These are phyloP conservation scores for Fusarium cyanostomum DNA, from an alignment of 2,329 filamentous ascomycete genomes.

Conservation along the genomic window DNA sequence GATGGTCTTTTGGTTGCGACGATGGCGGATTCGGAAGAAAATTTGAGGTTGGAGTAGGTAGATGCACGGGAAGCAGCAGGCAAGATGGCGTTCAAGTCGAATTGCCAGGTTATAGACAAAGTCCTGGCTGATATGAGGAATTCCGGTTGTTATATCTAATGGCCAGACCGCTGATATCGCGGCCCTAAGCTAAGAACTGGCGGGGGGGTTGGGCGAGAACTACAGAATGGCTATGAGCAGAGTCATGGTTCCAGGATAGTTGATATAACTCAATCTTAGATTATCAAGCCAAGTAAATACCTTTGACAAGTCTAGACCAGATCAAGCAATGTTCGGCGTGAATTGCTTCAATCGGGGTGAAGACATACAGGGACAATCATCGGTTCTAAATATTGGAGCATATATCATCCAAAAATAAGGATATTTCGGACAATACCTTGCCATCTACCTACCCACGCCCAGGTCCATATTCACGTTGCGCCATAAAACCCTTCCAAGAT, in stretches of 20 bases:
- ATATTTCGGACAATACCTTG: constrained; percentile 3
- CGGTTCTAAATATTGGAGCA: not conserved
- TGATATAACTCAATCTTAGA: no score
- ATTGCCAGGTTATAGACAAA: constrained; percentile 43
- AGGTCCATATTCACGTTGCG: constrained; percentile 11
- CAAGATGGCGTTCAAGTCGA: constrained; percentile 36
- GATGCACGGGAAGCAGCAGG: constrained; percentile 32
- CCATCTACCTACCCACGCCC: constrained; percentile 10
- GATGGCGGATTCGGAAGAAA: constrained; percentile 46
- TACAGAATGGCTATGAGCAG: no score
- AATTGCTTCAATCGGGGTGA: no score
- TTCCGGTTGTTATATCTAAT: constrained; percentile 41
- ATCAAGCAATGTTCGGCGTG: no score
- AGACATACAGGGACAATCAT: no score
- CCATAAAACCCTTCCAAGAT: constrained; percentile 19
- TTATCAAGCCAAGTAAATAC: no score
- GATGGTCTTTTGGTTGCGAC: constrained; percentile 54
- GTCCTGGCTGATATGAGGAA: constrained; percentile 40
- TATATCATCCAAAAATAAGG: not conserved
- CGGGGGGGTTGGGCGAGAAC: no score
- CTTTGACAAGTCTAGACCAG: no score
- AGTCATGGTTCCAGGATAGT: no score
- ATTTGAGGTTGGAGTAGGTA: constrained; percentile 38
- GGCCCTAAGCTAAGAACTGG: no score
- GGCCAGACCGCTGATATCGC: no score